phyloP scores from a whole-genome alignment of 805 yeast genomes.

The Candida yuanshanica region DNA sequence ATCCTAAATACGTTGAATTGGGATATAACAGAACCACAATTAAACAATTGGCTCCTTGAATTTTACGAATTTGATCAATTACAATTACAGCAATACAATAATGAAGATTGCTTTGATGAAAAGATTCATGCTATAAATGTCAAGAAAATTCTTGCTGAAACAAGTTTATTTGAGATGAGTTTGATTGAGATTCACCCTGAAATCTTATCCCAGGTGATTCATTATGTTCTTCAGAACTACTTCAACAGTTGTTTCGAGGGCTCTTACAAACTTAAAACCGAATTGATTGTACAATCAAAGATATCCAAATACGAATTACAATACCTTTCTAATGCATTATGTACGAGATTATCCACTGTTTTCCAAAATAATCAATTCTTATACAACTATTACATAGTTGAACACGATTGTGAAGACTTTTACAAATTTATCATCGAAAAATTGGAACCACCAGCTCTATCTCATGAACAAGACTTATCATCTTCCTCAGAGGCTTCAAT shows the following conservation, averaged over 20 bases:
- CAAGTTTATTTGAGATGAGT: conserved; percentile 41
- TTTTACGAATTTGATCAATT: conserved; percentile 38
- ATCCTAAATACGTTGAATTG: conserved; percentile 67
- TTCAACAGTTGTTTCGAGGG: neutral
- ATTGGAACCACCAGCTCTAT: conserved; percentile 9
- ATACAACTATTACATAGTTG: conserved; percentile 1
- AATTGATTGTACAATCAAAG: neutral
- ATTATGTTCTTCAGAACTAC: conserved; percentile 11
- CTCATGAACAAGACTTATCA: conserved; percentile 2
- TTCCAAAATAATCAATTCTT: conserved; percentile 4
- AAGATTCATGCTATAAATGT: conserved; percentile 37
- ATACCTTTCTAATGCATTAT: conserved; percentile 9
- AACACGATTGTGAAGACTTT: neutral
- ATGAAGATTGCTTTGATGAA: conserved; percentile 11
- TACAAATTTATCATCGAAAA: conserved; percentile 6
- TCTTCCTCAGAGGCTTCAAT: conserved; percentile 3
- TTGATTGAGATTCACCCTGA: conserved; percentile 34
- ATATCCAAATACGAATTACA: conserved; percentile 5
- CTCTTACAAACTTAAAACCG: conserved; percentile 4
- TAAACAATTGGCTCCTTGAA: conserved; percentile 41
- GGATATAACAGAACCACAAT: conserved; percentile 63
- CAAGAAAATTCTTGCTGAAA: conserved; percentile 45
- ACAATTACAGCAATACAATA: conserved; percentile 29
- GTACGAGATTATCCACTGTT: conserved; percentile 3
- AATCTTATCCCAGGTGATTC: conserved; percentile 19